phyloP scores from a whole-genome alignment of 345 rosid species.

The Combretum micranthum region DNA sequence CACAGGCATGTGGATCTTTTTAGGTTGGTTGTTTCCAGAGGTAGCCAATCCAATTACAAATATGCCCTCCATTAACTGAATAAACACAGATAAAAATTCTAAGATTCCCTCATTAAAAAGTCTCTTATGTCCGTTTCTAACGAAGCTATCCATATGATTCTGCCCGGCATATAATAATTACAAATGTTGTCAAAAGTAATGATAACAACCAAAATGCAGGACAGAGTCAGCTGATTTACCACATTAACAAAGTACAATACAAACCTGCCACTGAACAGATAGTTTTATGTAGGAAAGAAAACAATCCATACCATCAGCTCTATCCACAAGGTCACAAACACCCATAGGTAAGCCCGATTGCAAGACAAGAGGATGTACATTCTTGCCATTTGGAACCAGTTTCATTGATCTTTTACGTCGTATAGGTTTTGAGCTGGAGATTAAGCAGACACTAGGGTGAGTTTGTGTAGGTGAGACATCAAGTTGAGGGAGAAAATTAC shows the following conservation, averaged over 20 bases:
- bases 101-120: too few relatives aligned
- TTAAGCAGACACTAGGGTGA: constrained; percentile 3
- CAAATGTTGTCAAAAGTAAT: too few relatives aligned
- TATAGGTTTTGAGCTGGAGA: constrained; percentile 60
- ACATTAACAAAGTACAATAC: neutral
- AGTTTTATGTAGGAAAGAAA: neutral
- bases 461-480: neutral
- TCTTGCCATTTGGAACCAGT: constrained; percentile 48
- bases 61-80: too few relatives aligned
- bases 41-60: too few relatives aligned
- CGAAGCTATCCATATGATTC: too few relatives aligned
- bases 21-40: too few relatives aligned
- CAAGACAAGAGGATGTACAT: constrained; percentile 49
- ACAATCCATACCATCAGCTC: constrained; percentile 46
- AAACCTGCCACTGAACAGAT: neutral
- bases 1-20: too few relatives aligned
- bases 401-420: constrained; percentile 50
- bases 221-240: too few relatives aligned
- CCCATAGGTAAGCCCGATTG: constrained; percentile 34
- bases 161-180: too few relatives aligned
- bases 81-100: too few relatives aligned
- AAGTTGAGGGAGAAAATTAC: neutral
- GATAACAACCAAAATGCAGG: too few relatives aligned
- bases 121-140: too few relatives aligned
- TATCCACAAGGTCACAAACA: constrained; percentile 46